Evolutionary conservation across 2,329 filamentous ascomycete species (phyloP).

Genomic region (Botrytis hyacinthi): DNA sequence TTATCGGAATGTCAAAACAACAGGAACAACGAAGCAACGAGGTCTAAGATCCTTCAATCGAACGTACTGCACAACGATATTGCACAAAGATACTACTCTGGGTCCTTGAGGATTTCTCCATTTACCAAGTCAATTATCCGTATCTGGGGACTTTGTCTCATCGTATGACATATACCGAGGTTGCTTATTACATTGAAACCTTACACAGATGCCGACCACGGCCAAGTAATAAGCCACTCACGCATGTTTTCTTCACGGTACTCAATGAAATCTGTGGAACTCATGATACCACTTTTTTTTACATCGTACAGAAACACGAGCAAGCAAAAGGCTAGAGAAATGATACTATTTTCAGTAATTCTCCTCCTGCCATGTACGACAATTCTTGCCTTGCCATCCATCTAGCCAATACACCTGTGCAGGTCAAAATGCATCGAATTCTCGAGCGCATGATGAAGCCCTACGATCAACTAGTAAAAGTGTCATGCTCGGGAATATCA

Average conservation of each 20-base stretch:
- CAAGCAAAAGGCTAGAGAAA: neutral
- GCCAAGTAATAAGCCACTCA: conserved; percentile 1
- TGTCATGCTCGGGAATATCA: neutral
- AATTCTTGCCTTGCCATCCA: neutral
- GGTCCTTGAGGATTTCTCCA: neutral
- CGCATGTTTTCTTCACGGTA: neutral
- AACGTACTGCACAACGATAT: neutral
- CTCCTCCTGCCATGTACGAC: neutral
- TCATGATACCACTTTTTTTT: neutral
- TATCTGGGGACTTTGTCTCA: neutral
- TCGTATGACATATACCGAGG: neutral
- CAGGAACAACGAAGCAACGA: neutral
- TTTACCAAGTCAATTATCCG: neutral
- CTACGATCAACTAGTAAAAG: neutral
- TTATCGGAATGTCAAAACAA: neutral
- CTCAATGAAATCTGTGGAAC: neutral
- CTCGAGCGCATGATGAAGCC: neutral
- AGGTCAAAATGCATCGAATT: neutral
- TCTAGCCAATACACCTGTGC: neutral
- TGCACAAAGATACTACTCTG: neutral
- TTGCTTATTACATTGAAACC: neutral
- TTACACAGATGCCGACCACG: neutral
- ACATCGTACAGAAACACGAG: neutral
- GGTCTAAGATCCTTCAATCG: neutral
- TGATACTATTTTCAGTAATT: neutral